A percentile compares a stretch with the other conserved stretches of the same genome.
Evolutionary conservation across 495 filamentous ascomycete species (phyloP).

Genomic region (Podospora anserina): DNA sequence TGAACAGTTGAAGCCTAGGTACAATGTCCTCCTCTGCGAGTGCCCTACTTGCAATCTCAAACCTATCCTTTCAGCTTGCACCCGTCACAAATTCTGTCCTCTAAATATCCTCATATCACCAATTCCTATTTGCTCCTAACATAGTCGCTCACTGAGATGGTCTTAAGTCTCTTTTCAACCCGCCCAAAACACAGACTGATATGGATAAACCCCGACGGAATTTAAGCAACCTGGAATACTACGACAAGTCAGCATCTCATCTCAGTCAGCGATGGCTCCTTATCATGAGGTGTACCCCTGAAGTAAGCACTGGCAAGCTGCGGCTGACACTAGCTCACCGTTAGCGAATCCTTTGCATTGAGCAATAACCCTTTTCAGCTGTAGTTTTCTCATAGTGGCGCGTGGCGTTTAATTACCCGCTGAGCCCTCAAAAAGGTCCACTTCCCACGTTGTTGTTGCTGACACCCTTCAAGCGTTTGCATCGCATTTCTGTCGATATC

Average conservation of each 20-base stretch:
- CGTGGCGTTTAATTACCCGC: slow-evolving; percentile 7
- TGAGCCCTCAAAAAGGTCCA: neutral
- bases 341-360: neutral
- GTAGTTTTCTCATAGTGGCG: neutral
- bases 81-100: no score
- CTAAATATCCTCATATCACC: no score
- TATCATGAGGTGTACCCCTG: neutral
- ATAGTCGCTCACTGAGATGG: no score
- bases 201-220: no score
- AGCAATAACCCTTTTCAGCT: neutral
- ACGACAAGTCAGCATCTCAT: neutral
- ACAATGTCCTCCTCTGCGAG: no score
- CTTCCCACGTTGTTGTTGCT: neutral
- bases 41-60: no score
- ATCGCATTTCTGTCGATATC: neutral
- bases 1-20: no score
- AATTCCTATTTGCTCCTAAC: no score
- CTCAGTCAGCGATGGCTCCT: neutral
- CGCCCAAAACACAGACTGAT: no score
- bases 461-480: neutral
- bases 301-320: neutral
- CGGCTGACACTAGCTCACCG: slow-evolving; percentile 1
- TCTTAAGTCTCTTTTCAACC: no score
- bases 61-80: no score
- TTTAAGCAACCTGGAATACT: no score